A percentile compares a stretch with the other conserved stretches of the same genome.
phyloP scores from a whole-genome alignment of 345 rosid species.

The Populus nigra region DNA sequence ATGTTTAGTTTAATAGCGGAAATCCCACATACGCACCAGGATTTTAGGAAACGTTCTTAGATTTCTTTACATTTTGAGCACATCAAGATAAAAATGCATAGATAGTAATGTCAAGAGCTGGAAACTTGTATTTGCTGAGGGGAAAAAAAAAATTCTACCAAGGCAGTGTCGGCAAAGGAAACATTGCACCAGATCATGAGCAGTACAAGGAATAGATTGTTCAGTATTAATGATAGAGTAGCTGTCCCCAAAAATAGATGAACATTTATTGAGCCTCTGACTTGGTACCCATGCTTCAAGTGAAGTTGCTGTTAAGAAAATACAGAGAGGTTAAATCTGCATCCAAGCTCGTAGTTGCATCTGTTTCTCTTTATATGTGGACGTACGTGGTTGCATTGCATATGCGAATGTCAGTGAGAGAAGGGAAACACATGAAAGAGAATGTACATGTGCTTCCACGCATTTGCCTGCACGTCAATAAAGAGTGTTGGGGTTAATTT shows the following conservation, averaged over 20 bases:
- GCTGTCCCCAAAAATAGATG: background rate
- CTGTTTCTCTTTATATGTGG: background rate
- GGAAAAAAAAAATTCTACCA: background rate
- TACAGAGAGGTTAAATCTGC: too few species aligned
- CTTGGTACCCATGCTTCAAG: background rate
- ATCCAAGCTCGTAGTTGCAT: background rate
- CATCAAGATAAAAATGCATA: slow-evolving; percentile 5
- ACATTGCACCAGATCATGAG: background rate
- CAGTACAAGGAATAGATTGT: background rate
- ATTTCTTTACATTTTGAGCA: slow-evolving; percentile 21
- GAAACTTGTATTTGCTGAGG: background rate
- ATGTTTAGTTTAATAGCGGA: background rate
- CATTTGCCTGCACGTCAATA: background rate
- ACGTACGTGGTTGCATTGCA: too few species aligned
- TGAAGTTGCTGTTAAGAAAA: background rate
- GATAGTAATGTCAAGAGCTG: background rate
- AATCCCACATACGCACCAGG: slow-evolving; percentile 11
- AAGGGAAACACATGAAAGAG: background rate
- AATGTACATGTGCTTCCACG: background rate
- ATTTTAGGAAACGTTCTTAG: slow-evolving; percentile 21
- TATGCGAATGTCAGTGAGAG: background rate
- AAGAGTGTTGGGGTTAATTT: too few species aligned
- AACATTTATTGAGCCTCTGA: slow-evolving; percentile 15
- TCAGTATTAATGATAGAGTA: slow-evolving; percentile 1
- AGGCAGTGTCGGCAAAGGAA: slow-evolving; percentile 39